phyloP scores from a whole-genome alignment of 371 early-diverging fungal genomes.

The Mucor mucedo region DNA sequence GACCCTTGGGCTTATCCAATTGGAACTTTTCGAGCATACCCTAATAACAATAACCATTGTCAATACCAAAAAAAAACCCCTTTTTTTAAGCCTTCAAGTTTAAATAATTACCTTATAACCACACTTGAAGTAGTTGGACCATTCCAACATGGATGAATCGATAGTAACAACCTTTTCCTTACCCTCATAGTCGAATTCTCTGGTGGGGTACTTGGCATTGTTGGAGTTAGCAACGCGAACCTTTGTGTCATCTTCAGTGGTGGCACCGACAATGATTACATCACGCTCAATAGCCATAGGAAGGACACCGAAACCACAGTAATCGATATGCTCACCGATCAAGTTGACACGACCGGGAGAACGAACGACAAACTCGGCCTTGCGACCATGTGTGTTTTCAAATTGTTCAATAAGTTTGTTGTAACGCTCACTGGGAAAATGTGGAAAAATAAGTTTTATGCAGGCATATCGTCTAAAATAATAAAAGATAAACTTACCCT shows the following conservation, averaged over 20 bases:
- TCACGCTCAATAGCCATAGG: constrained; percentile 97
- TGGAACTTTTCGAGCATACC: constrained; percentile 70
- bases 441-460: background rate
- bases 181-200: constrained; percentile 64
- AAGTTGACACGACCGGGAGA: constrained; percentile 95
- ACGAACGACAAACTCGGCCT: constrained; percentile 84
- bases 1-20: constrained; percentile 64
- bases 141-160: constrained; percentile 69
- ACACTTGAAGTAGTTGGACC: constrained; percentile 91
- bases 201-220: constrained; percentile 63
- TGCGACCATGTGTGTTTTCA: constrained; percentile 59
- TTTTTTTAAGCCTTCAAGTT: background rate
- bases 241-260: constrained; percentile 48
- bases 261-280: constrained; percentile 75
- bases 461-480: no score
- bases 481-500: constrained; percentile 37
- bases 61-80: background rate
- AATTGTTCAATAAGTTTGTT: constrained; percentile 60
- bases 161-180: constrained; percentile 67
- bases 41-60: constrained; percentile 27
- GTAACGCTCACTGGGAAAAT: constrained; percentile 59
- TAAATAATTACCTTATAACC: constrained; percentile 70
- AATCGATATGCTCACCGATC: constrained; percentile 97
- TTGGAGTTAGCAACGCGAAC: constrained; percentile 70
- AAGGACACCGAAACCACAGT: constrained; percentile 91